Percentiles rank a stretch among this genome's conserved stretches.
phyloP scores from a whole-genome alignment of 768 basidiomycete species.

The Lepiota brunneoincarnata region DNA sequence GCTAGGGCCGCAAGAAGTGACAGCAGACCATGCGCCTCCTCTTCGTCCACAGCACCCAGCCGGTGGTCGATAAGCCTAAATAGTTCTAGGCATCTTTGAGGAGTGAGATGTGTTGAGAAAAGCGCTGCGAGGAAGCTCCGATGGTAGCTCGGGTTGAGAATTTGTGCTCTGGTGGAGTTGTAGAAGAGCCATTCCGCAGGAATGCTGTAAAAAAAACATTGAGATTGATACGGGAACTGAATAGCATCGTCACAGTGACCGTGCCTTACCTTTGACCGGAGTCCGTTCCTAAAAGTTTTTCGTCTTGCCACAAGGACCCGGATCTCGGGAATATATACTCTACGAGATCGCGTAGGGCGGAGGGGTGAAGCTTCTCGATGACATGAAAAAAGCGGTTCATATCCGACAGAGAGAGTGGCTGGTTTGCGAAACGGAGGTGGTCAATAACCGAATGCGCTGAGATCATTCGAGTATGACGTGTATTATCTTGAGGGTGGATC shows the following conservation, averaged over 20 bases:
- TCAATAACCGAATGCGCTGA: slow-evolving; percentile 2
- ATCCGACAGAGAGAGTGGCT: background rate
- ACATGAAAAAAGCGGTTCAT: background rate
- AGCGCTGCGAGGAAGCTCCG: background rate
- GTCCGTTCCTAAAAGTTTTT: background rate
- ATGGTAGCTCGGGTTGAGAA: slow-evolving; percentile 4
- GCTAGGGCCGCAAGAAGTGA: slow-evolving; percentile 38
- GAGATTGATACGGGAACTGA: background rate
- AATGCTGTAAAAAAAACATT: background rate
- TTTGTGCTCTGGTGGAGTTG: slow-evolving; percentile 1
- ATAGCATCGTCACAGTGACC: no score
- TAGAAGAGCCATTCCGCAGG: slow-evolving; percentile 8
- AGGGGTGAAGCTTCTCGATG: background rate
- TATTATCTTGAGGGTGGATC: background rate
- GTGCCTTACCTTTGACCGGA: background rate
- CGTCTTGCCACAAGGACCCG: slow-evolving; percentile 3
- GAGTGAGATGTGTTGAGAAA: background rate
- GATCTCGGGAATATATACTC: slow-evolving; percentile 7
- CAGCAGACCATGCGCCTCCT: slow-evolving; percentile 29
- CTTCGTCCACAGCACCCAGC: slow-evolving; percentile 1
- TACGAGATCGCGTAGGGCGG: background rate
- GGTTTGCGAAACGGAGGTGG: background rate
- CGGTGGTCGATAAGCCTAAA: slow-evolving; percentile 14
- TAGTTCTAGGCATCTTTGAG: slow-evolving; percentile 15
- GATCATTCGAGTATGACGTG: background rate